A percentile compares a stretch with the other conserved stretches of the same genome.
These are phyloP conservation scores for Thymus mandschuricus DNA, from an alignment of 257 asterid genomes.

Conservation along the genomic window DNA sequence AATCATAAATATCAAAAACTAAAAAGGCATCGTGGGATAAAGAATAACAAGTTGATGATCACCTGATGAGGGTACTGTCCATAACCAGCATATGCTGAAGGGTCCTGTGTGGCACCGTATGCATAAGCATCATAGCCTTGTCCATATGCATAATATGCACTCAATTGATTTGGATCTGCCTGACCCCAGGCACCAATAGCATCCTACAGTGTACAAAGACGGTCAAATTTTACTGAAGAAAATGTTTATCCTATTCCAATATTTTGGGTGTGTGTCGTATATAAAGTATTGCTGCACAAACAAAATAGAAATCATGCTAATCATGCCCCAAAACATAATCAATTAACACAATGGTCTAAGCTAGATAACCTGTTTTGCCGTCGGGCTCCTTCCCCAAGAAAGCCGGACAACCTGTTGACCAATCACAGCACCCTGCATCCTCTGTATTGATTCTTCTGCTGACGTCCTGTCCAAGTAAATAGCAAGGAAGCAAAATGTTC, in stretches of 20 bases:
- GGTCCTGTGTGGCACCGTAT: slow-evolving; percentile 84
- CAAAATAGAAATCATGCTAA: not conserved
- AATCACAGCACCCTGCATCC: slow-evolving; percentile 87
- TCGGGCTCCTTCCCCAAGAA: slow-evolving; percentile 91
- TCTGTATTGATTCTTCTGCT: slow-evolving; percentile 94
- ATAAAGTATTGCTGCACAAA: not conserved
- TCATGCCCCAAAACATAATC: slow-evolving; percentile 13
- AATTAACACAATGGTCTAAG: slow-evolving; percentile 13
- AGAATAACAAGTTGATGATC: slow-evolving; percentile 10
- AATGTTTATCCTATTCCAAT: slow-evolving; percentile 4
- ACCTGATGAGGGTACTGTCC: slow-evolving; percentile 85
- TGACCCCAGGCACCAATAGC: slow-evolving; percentile 68
- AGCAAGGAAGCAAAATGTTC: slow-evolving; percentile 22
- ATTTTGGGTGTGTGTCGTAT: not conserved
- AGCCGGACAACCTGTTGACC: slow-evolving; percentile 94
- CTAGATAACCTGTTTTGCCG: slow-evolving; percentile 74
- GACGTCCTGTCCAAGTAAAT: slow-evolving; percentile 54
- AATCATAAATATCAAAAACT: slow-evolving; percentile 5
- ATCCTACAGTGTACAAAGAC: slow-evolving; percentile 54
- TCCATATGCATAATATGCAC: slow-evolving; percentile 89
- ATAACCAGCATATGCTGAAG: slow-evolving; percentile 82
- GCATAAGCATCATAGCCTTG: slow-evolving; percentile 96
- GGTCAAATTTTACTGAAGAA: slow-evolving; percentile 23
- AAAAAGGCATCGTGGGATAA: slow-evolving; percentile 4
- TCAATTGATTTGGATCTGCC: slow-evolving; percentile 83